These are phyloP conservation scores for Sechiopsis laciniata DNA, from an alignment of 306 rosid genomes.

Conservation along the genomic window DNA sequence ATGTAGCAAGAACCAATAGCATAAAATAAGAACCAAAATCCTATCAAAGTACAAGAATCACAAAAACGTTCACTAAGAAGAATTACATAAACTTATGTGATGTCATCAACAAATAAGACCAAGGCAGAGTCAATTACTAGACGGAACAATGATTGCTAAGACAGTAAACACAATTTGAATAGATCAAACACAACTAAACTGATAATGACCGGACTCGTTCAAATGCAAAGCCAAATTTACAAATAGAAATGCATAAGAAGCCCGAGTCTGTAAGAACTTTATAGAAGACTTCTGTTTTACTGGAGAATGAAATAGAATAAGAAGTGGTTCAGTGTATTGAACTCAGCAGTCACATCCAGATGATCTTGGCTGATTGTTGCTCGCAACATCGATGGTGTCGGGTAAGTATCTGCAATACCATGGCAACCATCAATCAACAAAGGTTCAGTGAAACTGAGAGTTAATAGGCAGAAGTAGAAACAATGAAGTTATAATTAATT, in stretches of 20 bases:
- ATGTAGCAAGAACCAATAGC: not conserved
- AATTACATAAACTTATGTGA: constrained; percentile 11
- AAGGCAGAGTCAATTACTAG: constrained; percentile 6
- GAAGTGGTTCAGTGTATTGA: constrained; percentile 23
- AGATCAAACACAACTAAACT: constrained; percentile 16
- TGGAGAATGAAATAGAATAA: constrained; percentile 28
- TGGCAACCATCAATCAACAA: not conserved
- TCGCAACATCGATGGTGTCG: constrained; percentile 88
- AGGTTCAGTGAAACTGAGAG: not conserved
- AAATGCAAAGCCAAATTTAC: constrained; percentile 18
- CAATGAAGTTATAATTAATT: not conserved
- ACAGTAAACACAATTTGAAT: constrained; percentile 26
- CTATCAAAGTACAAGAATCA: constrained; percentile 12
- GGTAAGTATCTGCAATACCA: constrained; percentile 77
- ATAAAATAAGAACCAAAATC: not conserved
- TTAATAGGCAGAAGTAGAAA: not conserved
- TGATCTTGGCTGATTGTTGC: constrained; percentile 71
- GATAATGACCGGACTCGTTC: not conserved
- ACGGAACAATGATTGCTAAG: constrained; percentile 9
- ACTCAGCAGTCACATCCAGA: constrained; percentile 87
- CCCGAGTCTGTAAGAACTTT: constrained; percentile 9
- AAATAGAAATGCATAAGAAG: constrained; percentile 18
- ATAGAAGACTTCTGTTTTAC: constrained; percentile 35
- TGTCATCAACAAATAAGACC: constrained; percentile 13
- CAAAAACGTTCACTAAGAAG: not conserved